A percentile compares a stretch with the other conserved stretches of the same genome.
Conservation (phyloP, 768 basidiomycete genomes). For the Agaricus subrufescens region DNA sequence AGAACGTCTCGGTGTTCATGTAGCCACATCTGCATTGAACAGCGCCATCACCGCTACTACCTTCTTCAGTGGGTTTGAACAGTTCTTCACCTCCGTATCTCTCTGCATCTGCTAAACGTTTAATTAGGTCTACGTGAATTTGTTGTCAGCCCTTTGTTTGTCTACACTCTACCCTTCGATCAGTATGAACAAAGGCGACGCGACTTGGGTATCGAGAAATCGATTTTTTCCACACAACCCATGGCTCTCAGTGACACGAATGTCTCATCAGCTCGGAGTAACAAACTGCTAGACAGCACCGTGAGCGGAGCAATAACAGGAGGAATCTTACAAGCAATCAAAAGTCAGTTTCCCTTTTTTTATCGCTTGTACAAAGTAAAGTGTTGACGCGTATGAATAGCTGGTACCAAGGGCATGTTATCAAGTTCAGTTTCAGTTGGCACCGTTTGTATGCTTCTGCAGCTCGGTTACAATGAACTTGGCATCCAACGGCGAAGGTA, state of each 20-base stretch:
- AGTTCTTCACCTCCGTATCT: neutral
- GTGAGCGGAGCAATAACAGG: constrained; percentile 70
- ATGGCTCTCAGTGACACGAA: constrained; percentile 32
- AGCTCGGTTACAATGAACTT: constrained; percentile 69
- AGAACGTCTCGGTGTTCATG: constrained; percentile 41
- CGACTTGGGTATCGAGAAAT: constrained; percentile 19
- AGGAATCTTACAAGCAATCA: constrained; percentile 48
- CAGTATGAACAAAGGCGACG: constrained; percentile 43
- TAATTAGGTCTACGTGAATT: constrained; percentile 70
- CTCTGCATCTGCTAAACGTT: constrained; percentile 2
- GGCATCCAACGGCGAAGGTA: constrained; percentile 55
- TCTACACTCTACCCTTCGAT: constrained; percentile 35
- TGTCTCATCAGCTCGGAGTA: constrained; percentile 35
- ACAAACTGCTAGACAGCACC: constrained; percentile 65
- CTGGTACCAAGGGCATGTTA: constrained; percentile 51
- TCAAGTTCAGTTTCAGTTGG: constrained; percentile 60
- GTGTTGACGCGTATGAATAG: constrained; percentile 31
- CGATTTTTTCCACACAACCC: constrained; percentile 6
- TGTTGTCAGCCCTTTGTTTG: constrained; percentile 59
- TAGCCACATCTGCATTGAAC: constrained; percentile 64
- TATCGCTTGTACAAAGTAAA: neutral
- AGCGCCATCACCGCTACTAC: constrained; percentile 65
- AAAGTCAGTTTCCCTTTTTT: constrained; percentile 39
- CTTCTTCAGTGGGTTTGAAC: constrained; percentile 65
- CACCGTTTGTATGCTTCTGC: constrained; percentile 54